These are phyloP conservation scores for Asparagopsis taxiformis DNA, from an alignment of 31 red algal species.

Conservation along the genomic window DNA sequence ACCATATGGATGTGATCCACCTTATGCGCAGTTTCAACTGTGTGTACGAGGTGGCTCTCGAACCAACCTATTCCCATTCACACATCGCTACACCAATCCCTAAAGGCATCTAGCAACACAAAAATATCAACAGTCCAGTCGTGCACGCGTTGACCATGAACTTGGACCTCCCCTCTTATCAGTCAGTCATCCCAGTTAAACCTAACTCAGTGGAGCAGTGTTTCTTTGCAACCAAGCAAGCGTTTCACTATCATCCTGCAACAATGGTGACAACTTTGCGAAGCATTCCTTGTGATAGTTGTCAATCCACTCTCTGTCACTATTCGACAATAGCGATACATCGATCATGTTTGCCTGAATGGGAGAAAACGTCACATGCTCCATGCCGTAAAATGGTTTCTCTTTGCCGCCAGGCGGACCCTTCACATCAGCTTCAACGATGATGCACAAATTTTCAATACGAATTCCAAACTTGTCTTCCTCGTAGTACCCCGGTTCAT, in stretches of 20 bases:
- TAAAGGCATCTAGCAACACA: too few species aligned
- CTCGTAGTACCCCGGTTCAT: constrained; percentile 99
- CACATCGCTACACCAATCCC: too few species aligned
- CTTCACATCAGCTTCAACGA: constrained; percentile 28
- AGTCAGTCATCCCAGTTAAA: too few species aligned
- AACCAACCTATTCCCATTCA: too few species aligned
- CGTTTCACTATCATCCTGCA: constrained; percentile 39
- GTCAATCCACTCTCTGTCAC: constrained; percentile 88
- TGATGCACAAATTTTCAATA: constrained; percentile 94
- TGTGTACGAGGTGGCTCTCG: too few species aligned
- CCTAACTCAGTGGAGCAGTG: constrained; percentile 33
- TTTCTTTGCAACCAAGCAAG: constrained; percentile 47
- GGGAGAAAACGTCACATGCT: constrained; percentile 85
- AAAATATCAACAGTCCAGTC: too few species aligned
- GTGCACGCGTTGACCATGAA: too few species aligned
- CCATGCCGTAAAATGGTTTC: constrained; percentile 67
- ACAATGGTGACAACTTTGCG: constrained; percentile 59
- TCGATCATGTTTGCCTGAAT: constrained; percentile 83
- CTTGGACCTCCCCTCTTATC: too few species aligned
- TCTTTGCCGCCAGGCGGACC: constrained; percentile 41
- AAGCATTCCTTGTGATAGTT: constrained; percentile 78
- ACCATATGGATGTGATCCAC: too few species aligned
- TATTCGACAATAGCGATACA: constrained; percentile 46
- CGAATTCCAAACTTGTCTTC: constrained; percentile 95
- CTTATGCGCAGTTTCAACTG: too few species aligned